phyloP scores from a whole-genome alignment of 176 grass and related monocot genomes.

The Zea luxurians region DNA sequence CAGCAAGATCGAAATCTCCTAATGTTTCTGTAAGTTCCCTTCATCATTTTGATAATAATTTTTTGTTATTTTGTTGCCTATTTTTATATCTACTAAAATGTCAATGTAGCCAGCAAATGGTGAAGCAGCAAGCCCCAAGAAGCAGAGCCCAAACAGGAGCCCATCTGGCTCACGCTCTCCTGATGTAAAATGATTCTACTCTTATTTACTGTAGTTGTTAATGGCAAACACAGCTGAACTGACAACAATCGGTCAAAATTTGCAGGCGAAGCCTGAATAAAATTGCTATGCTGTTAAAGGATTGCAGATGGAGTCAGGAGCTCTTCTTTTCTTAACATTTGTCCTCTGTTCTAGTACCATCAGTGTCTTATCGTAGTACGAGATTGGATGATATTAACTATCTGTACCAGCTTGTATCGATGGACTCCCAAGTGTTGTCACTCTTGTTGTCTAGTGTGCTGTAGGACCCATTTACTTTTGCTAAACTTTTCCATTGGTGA shows the following conservation, averaged over 20 bases:
- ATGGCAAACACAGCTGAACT: neutral
- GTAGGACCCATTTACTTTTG: neutral
- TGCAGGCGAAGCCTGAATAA: slow-evolving; percentile 53
- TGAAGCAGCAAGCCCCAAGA: slow-evolving; percentile 48
- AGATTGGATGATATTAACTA: slow-evolving; percentile 22
- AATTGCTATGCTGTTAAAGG: slow-evolving; percentile 2
- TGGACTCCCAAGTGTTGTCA: neutral
- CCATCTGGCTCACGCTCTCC: slow-evolving; percentile 52
- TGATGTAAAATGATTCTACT: slow-evolving; percentile 43
- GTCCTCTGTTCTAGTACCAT: slow-evolving; percentile 28
- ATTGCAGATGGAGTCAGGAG: slow-evolving; percentile 5
- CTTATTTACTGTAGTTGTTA: neutral
- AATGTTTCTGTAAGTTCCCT: slow-evolving; percentile 52
- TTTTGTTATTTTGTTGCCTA: slow-evolving; percentile 6
- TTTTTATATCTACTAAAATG: slow-evolving; percentile 30
- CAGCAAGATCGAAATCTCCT: slow-evolving; percentile 67
- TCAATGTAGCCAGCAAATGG: slow-evolving; percentile 39
- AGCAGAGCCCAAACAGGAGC: slow-evolving; percentile 54
- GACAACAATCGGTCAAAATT: neutral
- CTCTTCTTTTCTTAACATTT: neutral
- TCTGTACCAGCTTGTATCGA: slow-evolving; percentile 14
- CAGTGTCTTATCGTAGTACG: neutral
- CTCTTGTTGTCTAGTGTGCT: neutral
- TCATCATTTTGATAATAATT: neutral
- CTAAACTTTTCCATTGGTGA: neutral